These are phyloP conservation scores for Theileria parva DNA, from an alignment of 169 alveolate genomes.

Conservation along the genomic window DNA sequence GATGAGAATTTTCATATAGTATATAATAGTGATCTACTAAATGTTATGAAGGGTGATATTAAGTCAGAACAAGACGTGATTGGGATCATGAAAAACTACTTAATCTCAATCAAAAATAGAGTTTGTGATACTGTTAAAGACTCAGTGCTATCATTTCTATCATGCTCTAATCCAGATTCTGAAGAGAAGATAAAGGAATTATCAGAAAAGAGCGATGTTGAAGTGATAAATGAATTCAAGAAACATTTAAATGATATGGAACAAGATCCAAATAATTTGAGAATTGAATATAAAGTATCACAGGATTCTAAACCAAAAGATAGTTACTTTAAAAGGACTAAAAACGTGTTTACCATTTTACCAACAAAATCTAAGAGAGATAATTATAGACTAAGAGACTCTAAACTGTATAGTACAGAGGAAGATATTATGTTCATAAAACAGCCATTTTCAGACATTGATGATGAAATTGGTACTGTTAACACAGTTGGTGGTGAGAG, in stretches of 20 bases:
- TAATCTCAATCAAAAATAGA: not conserved
- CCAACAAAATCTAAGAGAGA: not conserved
- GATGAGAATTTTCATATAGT: not conserved
- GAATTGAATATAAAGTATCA: not conserved
- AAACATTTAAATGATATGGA: not conserved
- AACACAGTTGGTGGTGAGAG: constrained; percentile 4
- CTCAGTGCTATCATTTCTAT: not conserved
- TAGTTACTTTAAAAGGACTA: not conserved
- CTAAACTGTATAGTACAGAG: not conserved
- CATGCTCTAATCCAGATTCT: not conserved
- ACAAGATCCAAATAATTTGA: not conserved
- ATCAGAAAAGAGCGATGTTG: not conserved
- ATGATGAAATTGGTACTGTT: not conserved
- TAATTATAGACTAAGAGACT: not conserved
- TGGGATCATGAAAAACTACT: not conserved
- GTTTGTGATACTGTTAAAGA: not conserved
- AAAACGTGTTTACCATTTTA: not conserved
- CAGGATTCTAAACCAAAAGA: too few relatives aligned
- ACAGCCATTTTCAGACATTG: too few relatives aligned
- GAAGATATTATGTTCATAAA: not conserved
- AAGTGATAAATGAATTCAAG: not conserved
- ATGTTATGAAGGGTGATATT: not conserved
- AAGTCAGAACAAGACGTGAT: not conserved
- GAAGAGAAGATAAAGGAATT: not conserved
- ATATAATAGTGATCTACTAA: not conserved